Evolutionary conservation across 2,329 filamentous ascomycete genomes (phyloP).

Genomic region (Beauveria sp.): DNA sequence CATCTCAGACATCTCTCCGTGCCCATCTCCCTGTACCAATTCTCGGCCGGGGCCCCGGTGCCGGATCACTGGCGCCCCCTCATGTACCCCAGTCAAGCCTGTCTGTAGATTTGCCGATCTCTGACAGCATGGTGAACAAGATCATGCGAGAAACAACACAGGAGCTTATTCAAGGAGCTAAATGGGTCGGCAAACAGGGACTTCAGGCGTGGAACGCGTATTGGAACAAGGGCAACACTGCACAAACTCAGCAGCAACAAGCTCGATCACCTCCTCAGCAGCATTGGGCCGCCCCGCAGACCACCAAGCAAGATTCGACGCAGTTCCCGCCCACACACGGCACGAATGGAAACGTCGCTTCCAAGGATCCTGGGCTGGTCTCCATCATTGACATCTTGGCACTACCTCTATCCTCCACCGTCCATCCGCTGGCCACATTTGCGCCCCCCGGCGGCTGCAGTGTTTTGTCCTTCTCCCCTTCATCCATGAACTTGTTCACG

Average conservation of each 20-base stretch:
- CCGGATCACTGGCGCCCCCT: slow-evolving; percentile 57
- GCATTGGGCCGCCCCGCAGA: slow-evolving; percentile 35
- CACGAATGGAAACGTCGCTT: slow-evolving; percentile 45
- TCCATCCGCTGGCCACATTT: slow-evolving; percentile 64
- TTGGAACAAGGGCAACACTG: slow-evolving; percentile 53
- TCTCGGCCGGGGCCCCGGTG: slow-evolving; percentile 46
- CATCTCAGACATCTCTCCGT: slow-evolving; percentile 61
- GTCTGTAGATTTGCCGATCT: slow-evolving; percentile 63
- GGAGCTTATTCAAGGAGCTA: slow-evolving; percentile 65
- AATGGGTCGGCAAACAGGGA: slow-evolving; percentile 71
- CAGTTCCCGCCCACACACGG: slow-evolving; percentile 74
- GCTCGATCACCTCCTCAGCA: slow-evolving; percentile 40
- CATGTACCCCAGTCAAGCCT: slow-evolving; percentile 60
- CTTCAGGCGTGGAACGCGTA: slow-evolving; percentile 74
- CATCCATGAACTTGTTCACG: slow-evolving; percentile 66
- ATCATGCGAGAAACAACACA: slow-evolving; percentile 74
- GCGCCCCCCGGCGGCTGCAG: slow-evolving; percentile 67
- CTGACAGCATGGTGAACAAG: slow-evolving; percentile 66
- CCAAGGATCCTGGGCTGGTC: slow-evolving; percentile 64
- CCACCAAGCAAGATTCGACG: slow-evolving; percentile 36
- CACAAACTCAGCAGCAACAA: slow-evolving; percentile 34
- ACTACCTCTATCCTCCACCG: slow-evolving; percentile 43
- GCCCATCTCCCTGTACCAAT: slow-evolving; percentile 54
- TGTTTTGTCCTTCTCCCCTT: slow-evolving; percentile 70
- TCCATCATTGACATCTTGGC: slow-evolving; percentile 65